phyloP scores from a whole-genome alignment of 495 filamentous ascomycete species.

The Penicillium manginii region DNA sequence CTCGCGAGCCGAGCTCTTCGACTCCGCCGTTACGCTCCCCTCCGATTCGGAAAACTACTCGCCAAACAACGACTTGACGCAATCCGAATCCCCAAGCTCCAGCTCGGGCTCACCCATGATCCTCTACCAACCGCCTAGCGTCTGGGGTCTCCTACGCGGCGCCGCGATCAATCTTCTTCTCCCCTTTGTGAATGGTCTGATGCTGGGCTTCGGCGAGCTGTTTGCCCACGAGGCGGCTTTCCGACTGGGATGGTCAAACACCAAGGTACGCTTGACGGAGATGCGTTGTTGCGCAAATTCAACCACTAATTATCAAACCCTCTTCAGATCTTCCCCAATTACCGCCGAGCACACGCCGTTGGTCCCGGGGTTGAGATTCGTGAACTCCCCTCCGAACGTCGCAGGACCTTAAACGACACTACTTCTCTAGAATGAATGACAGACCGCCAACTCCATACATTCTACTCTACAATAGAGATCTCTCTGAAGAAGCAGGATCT shows the following conservation, averaged over 20 bases:
- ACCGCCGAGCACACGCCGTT: slow-evolving; percentile 59
- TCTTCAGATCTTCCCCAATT: slow-evolving; percentile 65
- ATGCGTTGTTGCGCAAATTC: neutral
- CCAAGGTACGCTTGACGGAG: slow-evolving; percentile 66
- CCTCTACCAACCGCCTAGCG: slow-evolving; percentile 84
- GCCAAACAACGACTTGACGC: slow-evolving; percentile 56
- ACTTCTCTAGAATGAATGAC: slow-evolving; percentile 38
- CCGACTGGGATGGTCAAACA: slow-evolving; percentile 87
- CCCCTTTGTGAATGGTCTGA: slow-evolving; percentile 96
- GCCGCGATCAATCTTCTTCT: slow-evolving; percentile 93
- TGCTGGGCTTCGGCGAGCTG: slow-evolving; percentile 96
- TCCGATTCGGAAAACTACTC: slow-evolving; percentile 92
- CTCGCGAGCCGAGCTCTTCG: slow-evolving; percentile 65
- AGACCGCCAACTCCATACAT: neutral
- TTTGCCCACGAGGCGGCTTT: slow-evolving; percentile 96
- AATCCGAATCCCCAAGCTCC: slow-evolving; percentile 61
- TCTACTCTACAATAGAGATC: neutral
- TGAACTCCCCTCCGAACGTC: slow-evolving; percentile 54
- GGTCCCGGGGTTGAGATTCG: slow-evolving; percentile 69
- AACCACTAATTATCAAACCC: slow-evolving; percentile 7
- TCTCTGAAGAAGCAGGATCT: slow-evolving; percentile 4
- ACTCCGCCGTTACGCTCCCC: slow-evolving; percentile 82
- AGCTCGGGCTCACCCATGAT: slow-evolving; percentile 77
- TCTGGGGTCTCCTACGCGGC: slow-evolving; percentile 82
- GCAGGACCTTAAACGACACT: slow-evolving; percentile 53